phyloP scores from a whole-genome alignment of 2,329 filamentous ascomycete species.

The Zymoseptoria brevis region DNA sequence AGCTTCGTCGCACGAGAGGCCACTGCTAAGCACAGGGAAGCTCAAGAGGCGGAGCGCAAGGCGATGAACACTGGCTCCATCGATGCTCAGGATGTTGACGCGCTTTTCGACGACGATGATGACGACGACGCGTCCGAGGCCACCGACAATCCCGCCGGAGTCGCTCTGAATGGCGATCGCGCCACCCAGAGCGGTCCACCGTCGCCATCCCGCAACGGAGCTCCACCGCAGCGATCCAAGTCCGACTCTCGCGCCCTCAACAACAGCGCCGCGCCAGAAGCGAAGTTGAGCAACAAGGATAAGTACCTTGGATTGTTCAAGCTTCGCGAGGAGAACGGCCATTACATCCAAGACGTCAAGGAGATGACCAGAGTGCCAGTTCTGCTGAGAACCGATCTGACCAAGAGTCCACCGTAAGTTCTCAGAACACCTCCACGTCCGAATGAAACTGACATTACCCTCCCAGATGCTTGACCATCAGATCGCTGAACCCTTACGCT shows the following conservation, averaged over 20 bases:
- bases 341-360: conserved; percentile 95
- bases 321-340: conserved; percentile 81
- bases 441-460: conserved; percentile 31
- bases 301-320: conserved; percentile 89
- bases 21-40: conserved; percentile 72
- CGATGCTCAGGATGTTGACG: conserved; percentile 85
- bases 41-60: conserved; percentile 83
- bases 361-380: conserved; percentile 98
- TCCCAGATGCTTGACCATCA: conserved; percentile 69
- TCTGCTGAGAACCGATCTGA: conserved; percentile 94
- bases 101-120: conserved; percentile 90
- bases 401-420: conserved; percentile 98
- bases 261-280: conserved; percentile 61
- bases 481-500: conserved; percentile 73
- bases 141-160: conserved; percentile 84
- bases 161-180: conserved; percentile 71
- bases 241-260: conserved; percentile 88
- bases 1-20: conserved; percentile 75
- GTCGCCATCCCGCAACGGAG: conserved; percentile 71
- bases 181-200: conserved; percentile 93
- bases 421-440: background rate
- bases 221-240: conserved; percentile 73
- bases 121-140: conserved; percentile 68
- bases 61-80: conserved; percentile 93
- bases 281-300: conserved; percentile 83